A percentile compares a stretch with the other conserved stretches of the same genome.
Evolutionary conservation across 78 protist genomes (phyloP).

Genomic region (Blattamonas nauphoetae): DNA sequence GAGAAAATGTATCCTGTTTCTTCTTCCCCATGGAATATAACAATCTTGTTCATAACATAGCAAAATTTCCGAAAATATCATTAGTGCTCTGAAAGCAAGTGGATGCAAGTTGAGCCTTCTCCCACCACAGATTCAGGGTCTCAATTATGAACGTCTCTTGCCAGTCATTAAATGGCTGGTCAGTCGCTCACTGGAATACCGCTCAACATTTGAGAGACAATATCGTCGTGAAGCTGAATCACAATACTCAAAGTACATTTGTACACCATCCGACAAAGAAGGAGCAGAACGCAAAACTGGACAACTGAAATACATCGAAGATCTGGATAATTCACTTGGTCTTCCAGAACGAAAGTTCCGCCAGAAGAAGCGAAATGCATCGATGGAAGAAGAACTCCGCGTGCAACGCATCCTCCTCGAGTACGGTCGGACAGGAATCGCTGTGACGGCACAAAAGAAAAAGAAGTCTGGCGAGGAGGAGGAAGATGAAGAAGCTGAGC

Average conservation of each 20-base stretch:
- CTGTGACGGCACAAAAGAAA: background rate
- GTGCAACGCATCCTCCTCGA: background rate
- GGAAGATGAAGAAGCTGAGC: background rate
- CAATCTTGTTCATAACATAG: background rate
- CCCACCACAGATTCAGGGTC: slow-evolving; percentile 12
- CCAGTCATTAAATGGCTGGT: slow-evolving; percentile 7
- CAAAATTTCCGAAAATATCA: slow-evolving; percentile 8
- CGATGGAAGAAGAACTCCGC: background rate
- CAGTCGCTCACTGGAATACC: background rate
- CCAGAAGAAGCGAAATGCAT: background rate
- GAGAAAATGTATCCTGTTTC: slow-evolving; percentile 8
- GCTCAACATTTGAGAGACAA: background rate
- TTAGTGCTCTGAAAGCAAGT: background rate
- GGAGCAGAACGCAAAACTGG: too few species aligned
- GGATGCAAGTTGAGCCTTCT: background rate
- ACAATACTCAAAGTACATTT: background rate
- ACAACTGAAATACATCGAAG: background rate
- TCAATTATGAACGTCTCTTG: background rate
- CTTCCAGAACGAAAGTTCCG: background rate
- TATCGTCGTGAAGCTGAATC: background rate
- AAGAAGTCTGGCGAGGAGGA: slow-evolving; percentile 3
- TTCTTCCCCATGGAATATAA: background rate
- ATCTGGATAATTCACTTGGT: background rate
- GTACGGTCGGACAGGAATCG: background rate
- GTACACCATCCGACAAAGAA: background rate